Evolutionary conservation across 1,284 basidiomycete genomes (phyloP).

Genomic region (Boletellus deceptivus): DNA sequence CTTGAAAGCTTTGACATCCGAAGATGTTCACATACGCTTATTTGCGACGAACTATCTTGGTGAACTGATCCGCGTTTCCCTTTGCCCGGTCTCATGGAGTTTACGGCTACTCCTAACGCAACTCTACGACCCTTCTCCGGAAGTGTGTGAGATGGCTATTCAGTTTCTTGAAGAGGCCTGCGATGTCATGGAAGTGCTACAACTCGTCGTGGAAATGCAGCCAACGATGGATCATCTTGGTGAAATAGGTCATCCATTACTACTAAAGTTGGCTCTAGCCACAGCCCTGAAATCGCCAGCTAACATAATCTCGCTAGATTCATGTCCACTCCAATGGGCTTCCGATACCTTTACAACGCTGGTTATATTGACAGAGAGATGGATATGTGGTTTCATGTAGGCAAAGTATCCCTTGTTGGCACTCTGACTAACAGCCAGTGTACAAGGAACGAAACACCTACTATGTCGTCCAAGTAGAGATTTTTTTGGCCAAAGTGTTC

Average conservation of each 20-base stretch:
- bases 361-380: constrained; percentile 94
- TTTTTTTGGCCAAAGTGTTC: constrained; percentile 79
- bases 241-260: constrained; percentile 84
- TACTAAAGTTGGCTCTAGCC: constrained; percentile 67
- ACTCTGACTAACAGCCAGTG: constrained; percentile 9
- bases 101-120: constrained; percentile 90
- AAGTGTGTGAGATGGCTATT: constrained; percentile 89
- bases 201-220: constrained; percentile 91
- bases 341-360: constrained; percentile 87
- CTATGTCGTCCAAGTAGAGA: constrained; percentile 86
- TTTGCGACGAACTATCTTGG: constrained; percentile 90
- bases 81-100: constrained; percentile 77
- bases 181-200: constrained; percentile 77
- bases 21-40: constrained; percentile 83
- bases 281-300: constrained; percentile 5
- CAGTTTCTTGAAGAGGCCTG: constrained; percentile 89
- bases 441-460: constrained; percentile 79
- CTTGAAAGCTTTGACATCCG: constrained; percentile 91
- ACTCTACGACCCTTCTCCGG: constrained; percentile 87
- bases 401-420: background rate
- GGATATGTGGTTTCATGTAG: constrained; percentile 92
- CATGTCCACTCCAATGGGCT: constrained; percentile 92
- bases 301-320: constrained; percentile 55
- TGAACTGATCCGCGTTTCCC: constrained; percentile 65
- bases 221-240: constrained; percentile 95